Conservation (phyloP, 2,329 filamentous ascomycete species). For the Ambrosiella cleistominuta region DNA sequence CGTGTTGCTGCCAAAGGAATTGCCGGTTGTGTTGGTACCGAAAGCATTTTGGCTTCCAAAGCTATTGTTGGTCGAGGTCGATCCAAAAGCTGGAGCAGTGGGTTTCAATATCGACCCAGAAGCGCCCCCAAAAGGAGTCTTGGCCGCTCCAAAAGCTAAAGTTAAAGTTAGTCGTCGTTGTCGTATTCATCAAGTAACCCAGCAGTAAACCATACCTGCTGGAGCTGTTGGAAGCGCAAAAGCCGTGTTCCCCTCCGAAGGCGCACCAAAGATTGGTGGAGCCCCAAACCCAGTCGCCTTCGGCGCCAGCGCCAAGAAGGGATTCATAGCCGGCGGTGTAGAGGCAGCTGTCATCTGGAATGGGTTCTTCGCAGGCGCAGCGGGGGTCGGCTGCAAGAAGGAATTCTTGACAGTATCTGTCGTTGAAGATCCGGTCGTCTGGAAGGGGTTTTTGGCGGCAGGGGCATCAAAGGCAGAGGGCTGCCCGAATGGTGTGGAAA, state of each 20-base stretch:
- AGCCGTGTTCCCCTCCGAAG: slow-evolving; percentile 1
- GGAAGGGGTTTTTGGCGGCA: slow-evolving; percentile 6
- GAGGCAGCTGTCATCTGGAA: slow-evolving; percentile 4
- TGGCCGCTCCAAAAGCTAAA: not conserved
- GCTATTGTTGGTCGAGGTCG: not conserved
- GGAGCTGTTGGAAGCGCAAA: not conserved
- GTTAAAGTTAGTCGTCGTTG: not conserved
- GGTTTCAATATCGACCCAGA: not conserved
- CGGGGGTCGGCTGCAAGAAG: not conserved
- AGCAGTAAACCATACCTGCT: slow-evolving; percentile 2
- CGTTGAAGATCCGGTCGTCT: not conserved
- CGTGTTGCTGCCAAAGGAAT: not conserved
- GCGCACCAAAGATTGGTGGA: not conserved
- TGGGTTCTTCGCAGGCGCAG: slow-evolving; percentile 3
- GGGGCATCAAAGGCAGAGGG: not conserved
- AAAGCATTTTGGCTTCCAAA: not conserved
- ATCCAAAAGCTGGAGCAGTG: not conserved
- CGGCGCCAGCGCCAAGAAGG: not conserved
- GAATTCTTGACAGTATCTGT: slow-evolving; percentile 4
- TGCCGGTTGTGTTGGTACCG: not conserved
- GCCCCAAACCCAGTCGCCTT: not conserved
- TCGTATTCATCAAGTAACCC: not conserved
- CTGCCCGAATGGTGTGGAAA: slow-evolving; percentile 11
- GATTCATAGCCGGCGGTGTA: slow-evolving; percentile 4
- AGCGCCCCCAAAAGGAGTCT: not conserved